Base-by-base conservation (phyloP, 176 grass and related monocot species). In the Thalia dealbata region DNA sequence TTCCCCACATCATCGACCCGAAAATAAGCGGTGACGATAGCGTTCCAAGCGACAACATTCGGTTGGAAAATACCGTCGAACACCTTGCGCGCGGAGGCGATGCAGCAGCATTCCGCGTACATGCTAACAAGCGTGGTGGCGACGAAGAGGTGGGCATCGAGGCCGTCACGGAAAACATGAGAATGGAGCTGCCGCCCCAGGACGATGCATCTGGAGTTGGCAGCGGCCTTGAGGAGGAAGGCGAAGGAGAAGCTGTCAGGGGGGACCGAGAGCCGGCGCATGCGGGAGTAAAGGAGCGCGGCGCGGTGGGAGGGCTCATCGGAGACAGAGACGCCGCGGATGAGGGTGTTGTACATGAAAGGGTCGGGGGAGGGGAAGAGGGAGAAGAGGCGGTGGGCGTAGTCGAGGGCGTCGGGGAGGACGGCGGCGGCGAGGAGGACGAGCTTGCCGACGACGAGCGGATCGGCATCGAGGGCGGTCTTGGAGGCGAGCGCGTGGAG, bases 341-440 rank as follows among this genome's bases (percentile, higher is more conserved):
- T 68, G 76, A 78, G 66, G 51, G 52, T 70, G 76, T 78, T 78
- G 76, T 78, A 55, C 76, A 78, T 78, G 76, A 78, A 78, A 3
- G 76, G 15, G 52, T 78, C 76, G 10, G 76, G 75, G 23, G 50
- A 71, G 23, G 76, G 67, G 67, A 50, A 1, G 76, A 11, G 23
- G 16, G 38, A 78, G 67, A 78, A 61, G 52, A 78, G 54, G 66
- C 67, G 76, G 38, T 19, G 66, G 12, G 76, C 67, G n/a, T 78
- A 54, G 54, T 46, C 76, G 15, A 70, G 14, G 54, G 67, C 35
- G 3, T 28, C 76, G 52, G 76, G 51, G 41, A 78, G 65, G 52
- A n/a, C 18, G 32, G 76, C 27, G 38, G 76, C 76, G 52, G 67
- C 50, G 63, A 77, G 19, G 67, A 78, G 67, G 32, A 78, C 52